Evolutionary conservation across 2,329 filamentous ascomycete species (phyloP).

Genomic region (Colletotrichum filicis): DNA sequence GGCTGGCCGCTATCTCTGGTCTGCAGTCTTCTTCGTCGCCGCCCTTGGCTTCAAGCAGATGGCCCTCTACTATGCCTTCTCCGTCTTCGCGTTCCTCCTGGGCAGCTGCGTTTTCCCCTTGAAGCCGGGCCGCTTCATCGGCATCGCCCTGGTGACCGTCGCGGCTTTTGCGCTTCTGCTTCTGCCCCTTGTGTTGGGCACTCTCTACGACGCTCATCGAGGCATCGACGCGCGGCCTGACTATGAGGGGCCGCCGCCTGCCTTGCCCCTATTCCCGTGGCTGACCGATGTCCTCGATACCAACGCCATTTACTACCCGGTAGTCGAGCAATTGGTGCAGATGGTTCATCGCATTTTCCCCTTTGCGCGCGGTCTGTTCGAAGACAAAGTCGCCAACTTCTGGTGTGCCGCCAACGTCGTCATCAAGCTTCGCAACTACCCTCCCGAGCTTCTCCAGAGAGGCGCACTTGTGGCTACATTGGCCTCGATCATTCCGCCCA

Average conservation of each 20-base stretch:
- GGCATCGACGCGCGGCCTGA: slow-evolving; percentile 69
- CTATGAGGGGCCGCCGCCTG: slow-evolving; percentile 66
- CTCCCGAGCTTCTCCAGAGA: slow-evolving; percentile 77
- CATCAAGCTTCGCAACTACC: slow-evolving; percentile 84
- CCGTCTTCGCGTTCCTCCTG: slow-evolving; percentile 90
- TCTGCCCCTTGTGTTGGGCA: slow-evolving; percentile 78
- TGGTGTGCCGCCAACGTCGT: slow-evolving; percentile 95
- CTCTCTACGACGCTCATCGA: slow-evolving; percentile 74
- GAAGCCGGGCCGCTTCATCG: slow-evolving; percentile 74
- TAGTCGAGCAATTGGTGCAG: slow-evolving; percentile 83
- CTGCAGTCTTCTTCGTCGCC: slow-evolving; percentile 91
- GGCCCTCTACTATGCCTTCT: slow-evolving; percentile 96
- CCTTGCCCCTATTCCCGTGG: slow-evolving; percentile 71
- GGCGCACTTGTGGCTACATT: slow-evolving; percentile 81
- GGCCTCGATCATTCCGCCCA: slow-evolving; percentile 80
- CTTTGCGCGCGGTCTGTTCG: slow-evolving; percentile 94
- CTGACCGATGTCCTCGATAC: slow-evolving; percentile 70
- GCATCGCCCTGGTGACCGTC: slow-evolving; percentile 79
- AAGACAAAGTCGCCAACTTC: slow-evolving; percentile 98
- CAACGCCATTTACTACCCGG: slow-evolving; percentile 77
- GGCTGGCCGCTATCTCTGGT: slow-evolving; percentile 86
- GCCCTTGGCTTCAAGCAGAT: slow-evolving; percentile 99
- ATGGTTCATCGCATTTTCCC: slow-evolving; percentile 94
- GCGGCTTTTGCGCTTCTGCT: slow-evolving; percentile 80
- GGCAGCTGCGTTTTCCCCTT: slow-evolving; percentile 87